Evolutionary conservation across 805 yeast genomes (phyloP).

Genomic region (Cyberlindnera euphorbiiphila): DNA sequence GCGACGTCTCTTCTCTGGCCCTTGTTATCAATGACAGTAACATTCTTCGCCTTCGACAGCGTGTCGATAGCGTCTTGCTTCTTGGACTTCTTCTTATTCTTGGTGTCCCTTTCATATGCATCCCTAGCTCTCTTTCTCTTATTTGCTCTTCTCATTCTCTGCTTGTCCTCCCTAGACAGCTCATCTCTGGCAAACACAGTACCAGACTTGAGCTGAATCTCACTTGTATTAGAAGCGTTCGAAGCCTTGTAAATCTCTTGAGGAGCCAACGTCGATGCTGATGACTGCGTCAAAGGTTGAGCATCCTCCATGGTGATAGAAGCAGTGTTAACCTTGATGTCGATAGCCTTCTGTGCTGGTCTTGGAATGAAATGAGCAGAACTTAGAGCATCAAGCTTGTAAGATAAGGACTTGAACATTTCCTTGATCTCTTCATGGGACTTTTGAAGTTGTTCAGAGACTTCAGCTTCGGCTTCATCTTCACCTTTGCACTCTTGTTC

Average conservation of each 20-base stretch:
- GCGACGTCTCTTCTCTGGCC: slow-evolving; percentile 72
- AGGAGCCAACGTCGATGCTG: slow-evolving; percentile 80
- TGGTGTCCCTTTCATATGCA: slow-evolving; percentile 33
- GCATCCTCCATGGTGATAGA: slow-evolving; percentile 93
- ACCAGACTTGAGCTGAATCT: slow-evolving; percentile 72
- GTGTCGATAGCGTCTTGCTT: slow-evolving; percentile 66
- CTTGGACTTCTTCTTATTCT: slow-evolving; percentile 46
- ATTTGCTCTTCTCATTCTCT: slow-evolving; percentile 78
- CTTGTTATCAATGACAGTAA: slow-evolving; percentile 70
- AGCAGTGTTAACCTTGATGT: slow-evolving; percentile 78
- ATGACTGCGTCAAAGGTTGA: slow-evolving; percentile 80
- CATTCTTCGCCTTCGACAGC: slow-evolving; percentile 65
- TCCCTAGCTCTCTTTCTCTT: slow-evolving; percentile 74
- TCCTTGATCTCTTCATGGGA: slow-evolving; percentile 77
- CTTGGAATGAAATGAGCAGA: slow-evolving; percentile 96
- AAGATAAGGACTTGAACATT: slow-evolving; percentile 56
- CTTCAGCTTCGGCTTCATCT: slow-evolving; percentile 39
- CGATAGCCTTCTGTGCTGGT: slow-evolving; percentile 75
- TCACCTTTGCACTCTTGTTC: slow-evolving; percentile 77
- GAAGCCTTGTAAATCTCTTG: slow-evolving; percentile 76
- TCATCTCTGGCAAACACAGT: slow-evolving; percentile 78
- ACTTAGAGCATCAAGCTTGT: slow-evolving; percentile 80
- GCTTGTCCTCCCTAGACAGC: slow-evolving; percentile 78
- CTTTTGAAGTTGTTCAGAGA: slow-evolving; percentile 59
- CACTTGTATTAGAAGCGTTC: slow-evolving; percentile 46